Evolutionary conservation across 1,284 basidiomycete species (phyloP).

Genomic region (Coriolopsis trogii): DNA sequence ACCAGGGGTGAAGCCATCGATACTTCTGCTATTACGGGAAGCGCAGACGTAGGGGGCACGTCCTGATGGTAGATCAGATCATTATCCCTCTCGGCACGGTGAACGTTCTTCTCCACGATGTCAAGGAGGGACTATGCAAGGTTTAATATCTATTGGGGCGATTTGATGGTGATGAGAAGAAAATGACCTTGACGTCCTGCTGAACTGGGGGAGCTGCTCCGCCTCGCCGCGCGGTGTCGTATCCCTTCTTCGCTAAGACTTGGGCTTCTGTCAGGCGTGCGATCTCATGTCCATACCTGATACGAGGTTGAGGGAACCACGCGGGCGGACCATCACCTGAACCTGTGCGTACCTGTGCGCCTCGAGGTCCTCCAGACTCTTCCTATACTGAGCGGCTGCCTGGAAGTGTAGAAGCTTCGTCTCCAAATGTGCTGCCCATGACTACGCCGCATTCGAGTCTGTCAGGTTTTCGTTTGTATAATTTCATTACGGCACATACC

Average conservation of each 20-base stretch:
- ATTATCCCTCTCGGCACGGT: conserved; percentile 88
- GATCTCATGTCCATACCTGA: conserved; percentile 85
- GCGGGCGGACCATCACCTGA: background rate
- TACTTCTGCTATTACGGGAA: conserved; percentile 69
- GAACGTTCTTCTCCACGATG: conserved; percentile 69
- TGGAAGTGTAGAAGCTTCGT: conserved; percentile 88
- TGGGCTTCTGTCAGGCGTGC: conserved; percentile 75
- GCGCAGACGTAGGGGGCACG: conserved; percentile 73
- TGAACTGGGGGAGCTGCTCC: conserved; percentile 64
- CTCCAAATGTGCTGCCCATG: conserved; percentile 83
- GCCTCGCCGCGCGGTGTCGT: conserved; percentile 70
- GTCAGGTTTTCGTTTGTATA: too few species aligned
- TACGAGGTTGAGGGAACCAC: conserved; percentile 5
- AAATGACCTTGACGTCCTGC: conserved; percentile 74
- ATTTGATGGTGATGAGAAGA: background rate
- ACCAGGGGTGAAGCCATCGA: conserved; percentile 70
- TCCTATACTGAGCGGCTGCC: conserved; percentile 89
- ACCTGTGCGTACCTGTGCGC: conserved; percentile 59
- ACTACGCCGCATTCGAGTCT: conserved; percentile 46
- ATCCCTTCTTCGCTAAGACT: conserved; percentile 70
- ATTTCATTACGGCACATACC: conserved; percentile 44
- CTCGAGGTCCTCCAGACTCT: conserved; percentile 91
- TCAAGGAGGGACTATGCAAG: conserved; percentile 59
- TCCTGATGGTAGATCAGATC: conserved; percentile 95
- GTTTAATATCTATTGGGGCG: background rate